Evolutionary conservation across 768 basidiomycete genomes (phyloP).

Genomic region (Suillus spraguei): DNA sequence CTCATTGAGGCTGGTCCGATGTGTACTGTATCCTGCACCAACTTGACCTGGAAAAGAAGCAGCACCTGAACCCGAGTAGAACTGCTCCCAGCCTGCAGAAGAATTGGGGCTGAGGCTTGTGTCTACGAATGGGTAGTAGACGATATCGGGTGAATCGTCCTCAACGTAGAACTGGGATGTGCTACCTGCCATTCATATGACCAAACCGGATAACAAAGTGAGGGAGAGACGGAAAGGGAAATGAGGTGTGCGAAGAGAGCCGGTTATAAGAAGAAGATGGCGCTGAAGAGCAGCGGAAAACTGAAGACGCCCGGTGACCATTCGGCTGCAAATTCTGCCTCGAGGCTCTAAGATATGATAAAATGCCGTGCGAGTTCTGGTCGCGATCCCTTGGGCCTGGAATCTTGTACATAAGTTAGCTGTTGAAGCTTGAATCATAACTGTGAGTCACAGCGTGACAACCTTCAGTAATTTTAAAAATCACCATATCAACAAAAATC

Average conservation of each 20-base stretch:
- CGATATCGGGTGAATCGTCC: constrained; percentile 66
- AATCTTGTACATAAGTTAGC: too few species aligned
- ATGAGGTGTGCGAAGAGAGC: constrained; percentile 13
- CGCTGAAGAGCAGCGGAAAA: constrained; percentile 10
- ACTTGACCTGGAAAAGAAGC: constrained; percentile 41
- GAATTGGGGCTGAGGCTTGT: constrained; percentile 51
- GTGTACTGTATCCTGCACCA: constrained; percentile 59
- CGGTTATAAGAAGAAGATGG: constrained; percentile 11
- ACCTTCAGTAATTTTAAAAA: not conserved
- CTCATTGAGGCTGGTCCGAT: constrained; percentile 62
- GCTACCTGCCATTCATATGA: constrained; percentile 32
- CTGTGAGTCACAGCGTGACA: not conserved
- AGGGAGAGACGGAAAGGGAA: constrained; percentile 22
- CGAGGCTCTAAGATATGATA: constrained; percentile 21
- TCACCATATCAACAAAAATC: constrained; percentile 8
- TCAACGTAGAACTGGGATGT: constrained; percentile 49
- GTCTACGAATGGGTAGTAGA: constrained; percentile 63
- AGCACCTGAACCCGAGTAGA: constrained; percentile 55
- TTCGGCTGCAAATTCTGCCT: constrained; percentile 26
- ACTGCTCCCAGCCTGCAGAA: constrained; percentile 68
- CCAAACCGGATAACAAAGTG: constrained; percentile 18
- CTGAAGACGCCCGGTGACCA: constrained; percentile 22
- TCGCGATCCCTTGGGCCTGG: not conserved
- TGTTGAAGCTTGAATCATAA: too few species aligned
- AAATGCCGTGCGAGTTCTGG: not conserved